Conservation (phyloP, 768 basidiomycete species). For the Suillus sp. region DNA sequence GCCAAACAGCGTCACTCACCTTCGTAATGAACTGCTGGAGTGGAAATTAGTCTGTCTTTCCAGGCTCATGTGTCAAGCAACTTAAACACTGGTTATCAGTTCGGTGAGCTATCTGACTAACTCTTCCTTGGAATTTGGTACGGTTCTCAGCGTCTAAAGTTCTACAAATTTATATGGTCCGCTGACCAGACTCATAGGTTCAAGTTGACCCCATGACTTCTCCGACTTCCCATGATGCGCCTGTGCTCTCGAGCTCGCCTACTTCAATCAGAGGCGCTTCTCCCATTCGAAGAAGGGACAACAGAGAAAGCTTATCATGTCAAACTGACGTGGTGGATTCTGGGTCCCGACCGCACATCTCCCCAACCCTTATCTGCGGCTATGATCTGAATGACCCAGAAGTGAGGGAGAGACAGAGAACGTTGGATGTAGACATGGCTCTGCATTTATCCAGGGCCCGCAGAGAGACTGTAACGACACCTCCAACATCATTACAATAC, state of each 20-base stretch:
- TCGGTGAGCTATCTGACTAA: not conserved
- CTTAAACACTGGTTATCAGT: no score
- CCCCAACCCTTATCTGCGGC: slow-evolving; percentile 63
- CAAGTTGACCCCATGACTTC: slow-evolving; percentile 37
- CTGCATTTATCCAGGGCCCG: slow-evolving; percentile 75
- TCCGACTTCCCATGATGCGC: slow-evolving; percentile 34
- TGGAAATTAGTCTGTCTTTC: not conserved
- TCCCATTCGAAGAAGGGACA: slow-evolving; percentile 39
- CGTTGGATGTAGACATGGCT: slow-evolving; percentile 95
- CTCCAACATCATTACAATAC: slow-evolving; percentile 35
- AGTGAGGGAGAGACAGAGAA: slow-evolving; percentile 82
- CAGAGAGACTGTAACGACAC: slow-evolving; percentile 54
- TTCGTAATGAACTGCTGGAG: not conserved
- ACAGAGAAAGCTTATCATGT: slow-evolving; percentile 39
- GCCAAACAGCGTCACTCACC: not conserved
- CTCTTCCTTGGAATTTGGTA: not conserved
- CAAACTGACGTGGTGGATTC: slow-evolving; percentile 44
- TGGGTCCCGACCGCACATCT: slow-evolving; percentile 49
- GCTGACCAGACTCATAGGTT: slow-evolving; percentile 1
- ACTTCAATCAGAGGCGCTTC: slow-evolving; percentile 43
- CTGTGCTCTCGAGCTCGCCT: slow-evolving; percentile 42
- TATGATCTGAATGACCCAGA: slow-evolving; percentile 73
- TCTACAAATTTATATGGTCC: not conserved
- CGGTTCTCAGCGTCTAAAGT: not conserved
- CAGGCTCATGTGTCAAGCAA: not conserved